These are phyloP conservation scores for Xylariaceae sp. DNA, from an alignment of 2,329 filamentous ascomycete genomes.

Conservation along the genomic window DNA sequence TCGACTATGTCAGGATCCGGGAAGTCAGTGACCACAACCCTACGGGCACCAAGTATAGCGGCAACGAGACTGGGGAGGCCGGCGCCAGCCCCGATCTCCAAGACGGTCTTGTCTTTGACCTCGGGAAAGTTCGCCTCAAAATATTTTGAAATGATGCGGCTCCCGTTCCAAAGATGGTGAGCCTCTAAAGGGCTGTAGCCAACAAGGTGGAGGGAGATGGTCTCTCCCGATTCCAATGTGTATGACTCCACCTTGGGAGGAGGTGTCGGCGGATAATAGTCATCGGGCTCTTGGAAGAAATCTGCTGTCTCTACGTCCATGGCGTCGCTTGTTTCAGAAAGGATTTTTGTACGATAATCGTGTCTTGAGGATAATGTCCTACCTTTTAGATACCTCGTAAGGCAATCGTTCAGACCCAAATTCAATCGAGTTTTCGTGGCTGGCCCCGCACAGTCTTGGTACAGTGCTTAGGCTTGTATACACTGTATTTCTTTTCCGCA, in stretches of 20 bases:
- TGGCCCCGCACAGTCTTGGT: too few relatives aligned
- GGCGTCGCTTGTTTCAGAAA: neutral
- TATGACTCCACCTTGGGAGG: constrained; percentile 70
- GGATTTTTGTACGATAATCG: too few relatives aligned
- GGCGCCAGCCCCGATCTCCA: constrained; percentile 86
- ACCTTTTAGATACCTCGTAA: too few relatives aligned
- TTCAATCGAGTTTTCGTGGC: too few relatives aligned
- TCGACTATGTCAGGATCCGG: constrained; percentile 78
- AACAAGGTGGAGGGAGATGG: constrained; percentile 70
- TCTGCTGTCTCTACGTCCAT: constrained; percentile 17
- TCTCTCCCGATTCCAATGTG: constrained; percentile 60
- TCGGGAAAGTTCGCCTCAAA: constrained; percentile 66
- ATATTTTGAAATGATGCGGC: constrained; percentile 71
- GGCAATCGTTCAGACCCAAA: too few relatives aligned
- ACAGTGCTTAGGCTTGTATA: too few relatives aligned
- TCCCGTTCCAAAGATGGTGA: constrained; percentile 88
- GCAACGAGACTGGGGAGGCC: constrained; percentile 79
- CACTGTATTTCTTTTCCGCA: too few relatives aligned
- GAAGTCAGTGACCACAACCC: constrained; percentile 81
- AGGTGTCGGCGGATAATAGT: constrained; percentile 74
- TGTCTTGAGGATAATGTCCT: too few relatives aligned
- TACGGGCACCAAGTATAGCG: constrained; percentile 65
- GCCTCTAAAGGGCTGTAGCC: constrained; percentile 87
- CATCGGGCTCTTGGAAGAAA: constrained; percentile 76
- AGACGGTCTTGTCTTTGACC: constrained; percentile 64